phyloP scores from a whole-genome alignment of 2,329 filamentous ascomycete genomes.

The Fusarium sp. region DNA sequence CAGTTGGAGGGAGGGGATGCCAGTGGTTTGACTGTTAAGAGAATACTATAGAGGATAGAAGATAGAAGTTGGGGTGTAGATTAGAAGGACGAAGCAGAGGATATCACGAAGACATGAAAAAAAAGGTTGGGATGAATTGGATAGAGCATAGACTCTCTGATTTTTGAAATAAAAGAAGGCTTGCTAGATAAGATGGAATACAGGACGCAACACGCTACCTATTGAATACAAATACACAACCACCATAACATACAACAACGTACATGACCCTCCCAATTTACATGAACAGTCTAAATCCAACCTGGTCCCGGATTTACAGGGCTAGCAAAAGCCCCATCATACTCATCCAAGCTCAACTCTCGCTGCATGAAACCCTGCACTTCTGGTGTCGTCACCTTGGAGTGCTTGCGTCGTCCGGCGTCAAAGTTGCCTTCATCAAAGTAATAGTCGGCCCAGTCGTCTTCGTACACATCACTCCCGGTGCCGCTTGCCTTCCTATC shows the following conservation, averaged over 20 bases:
- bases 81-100: background rate
- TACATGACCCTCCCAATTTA: background rate
- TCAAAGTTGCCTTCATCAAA: conserved; percentile 43
- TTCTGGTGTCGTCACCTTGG: conserved; percentile 10
- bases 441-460: conserved; percentile 47
- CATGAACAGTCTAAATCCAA: conserved; percentile 31
- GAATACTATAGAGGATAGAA: conserved; percentile 53
- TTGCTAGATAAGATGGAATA: conserved; percentile 28
- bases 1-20: conserved; percentile 58
- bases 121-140: conserved; percentile 17
- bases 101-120: conserved; percentile 33
- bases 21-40: conserved; percentile 63
- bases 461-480: conserved; percentile 37
- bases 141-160: conserved; percentile 27
- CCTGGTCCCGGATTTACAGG: conserved; percentile 37
- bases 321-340: conserved; percentile 31
- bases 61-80: conserved; percentile 19
- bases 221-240: conserved; percentile 10
- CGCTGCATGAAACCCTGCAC: conserved; percentile 26
- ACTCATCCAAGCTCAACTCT: conserved; percentile 31
- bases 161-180: conserved; percentile 19
- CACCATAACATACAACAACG: background rate
- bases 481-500: conserved; percentile 1
- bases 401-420: conserved; percentile 8
- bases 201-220: conserved; percentile 26